Base-by-base conservation (phyloP, 2,329 filamentous ascomycete genomes). In the Colletotrichum cuscutae region DNA sequence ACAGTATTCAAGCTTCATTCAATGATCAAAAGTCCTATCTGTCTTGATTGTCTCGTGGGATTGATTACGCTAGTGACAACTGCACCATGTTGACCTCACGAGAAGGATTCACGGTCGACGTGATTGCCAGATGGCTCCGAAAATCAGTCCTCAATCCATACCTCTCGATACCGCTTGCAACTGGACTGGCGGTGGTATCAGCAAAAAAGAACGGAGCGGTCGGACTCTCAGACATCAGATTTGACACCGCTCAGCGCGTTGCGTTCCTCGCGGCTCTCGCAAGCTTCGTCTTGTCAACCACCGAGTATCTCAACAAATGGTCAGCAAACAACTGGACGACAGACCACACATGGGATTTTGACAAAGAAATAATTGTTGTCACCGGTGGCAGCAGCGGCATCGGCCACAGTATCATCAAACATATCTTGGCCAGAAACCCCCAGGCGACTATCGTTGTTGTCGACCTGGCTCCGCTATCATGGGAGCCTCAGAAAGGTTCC, bases 301-400 rank as follows among this genome's bases (percentile, higher is more conserved):
- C 76, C 35, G 56, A 75, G 3, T 78, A 75, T 46, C 73, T 79
- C 35, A 77, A 77, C 53, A 74, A 71, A n/a, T 71, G 74, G 52
- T 63, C 74, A 4, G 69, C 76, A 30, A 79, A 79, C 71, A 79
- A 79, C 61, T 78, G 78, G 78, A 72, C 76, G 46, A 65, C 70
- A 0, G 70, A 72, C 32, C 37, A 64, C 4, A 72, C 42, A 15
- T 80, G 82, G 82, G 74, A 83, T 60, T 86, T 83, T 82, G 75
- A 78, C 5, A 77, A 78, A 4, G 84, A 86, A 67, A 77, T 86
- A 2, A 84, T 84, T 0, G 80, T 86, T 5, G 81, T 86, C 1
- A 86, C 85, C 1, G 85, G 85, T 4, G 84, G 83, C 2, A 84
- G 81, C 52, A 81, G 82, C 63, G 85, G 85, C 3, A 85, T 86